Conservation (phyloP, 305 asterid genomes). For the Fraxinus dipetala region DNA sequence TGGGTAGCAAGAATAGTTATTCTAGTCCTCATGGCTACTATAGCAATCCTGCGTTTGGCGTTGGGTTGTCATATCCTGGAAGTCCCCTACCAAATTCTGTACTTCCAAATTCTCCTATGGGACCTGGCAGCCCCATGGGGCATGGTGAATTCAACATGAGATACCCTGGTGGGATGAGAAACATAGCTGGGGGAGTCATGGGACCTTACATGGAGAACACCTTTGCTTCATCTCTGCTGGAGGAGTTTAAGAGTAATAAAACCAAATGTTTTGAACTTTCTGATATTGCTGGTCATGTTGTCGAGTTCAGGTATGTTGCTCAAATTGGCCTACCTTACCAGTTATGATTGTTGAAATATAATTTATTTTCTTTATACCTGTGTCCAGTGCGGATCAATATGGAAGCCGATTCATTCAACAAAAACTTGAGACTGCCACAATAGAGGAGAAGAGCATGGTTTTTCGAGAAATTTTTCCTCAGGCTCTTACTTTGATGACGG, state of each 20-base stretch:
- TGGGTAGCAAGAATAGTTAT: constrained; percentile 46
- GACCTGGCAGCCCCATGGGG: constrained; percentile 88
- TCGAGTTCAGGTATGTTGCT: constrained; percentile 77
- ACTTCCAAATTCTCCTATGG: constrained; percentile 58
- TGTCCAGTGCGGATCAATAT: constrained; percentile 83
- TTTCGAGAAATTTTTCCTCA: constrained; percentile 88
- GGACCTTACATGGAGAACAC: constrained; percentile 70
- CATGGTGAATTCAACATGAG: constrained; percentile 71
- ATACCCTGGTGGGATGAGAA: constrained; percentile 67
- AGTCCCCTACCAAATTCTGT: constrained; percentile 71
- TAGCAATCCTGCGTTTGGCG: constrained; percentile 69
- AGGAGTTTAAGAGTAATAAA: constrained; percentile 96
- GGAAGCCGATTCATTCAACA: constrained; percentile 99
- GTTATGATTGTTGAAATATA: constrained; percentile 14
- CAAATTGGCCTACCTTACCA: background rate
- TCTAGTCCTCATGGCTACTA: constrained; percentile 85
- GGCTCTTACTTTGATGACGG: constrained; percentile 92
- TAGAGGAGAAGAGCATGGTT: constrained; percentile 89
- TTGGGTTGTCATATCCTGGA: constrained; percentile 85
- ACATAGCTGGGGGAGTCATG: constrained; percentile 56
- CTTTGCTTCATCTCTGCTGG: constrained; percentile 77
- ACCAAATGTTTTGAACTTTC: constrained; percentile 84
- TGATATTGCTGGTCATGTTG: constrained; percentile 90
- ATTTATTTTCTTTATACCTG: constrained; percentile 14
- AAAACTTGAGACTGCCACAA: constrained; percentile 92